Percentiles rank a stretch among this genome's conserved stretches.
Conservation (phyloP, 192 early-diverging fungal genomes). For the Entomortierella chlamydospora region DNA sequence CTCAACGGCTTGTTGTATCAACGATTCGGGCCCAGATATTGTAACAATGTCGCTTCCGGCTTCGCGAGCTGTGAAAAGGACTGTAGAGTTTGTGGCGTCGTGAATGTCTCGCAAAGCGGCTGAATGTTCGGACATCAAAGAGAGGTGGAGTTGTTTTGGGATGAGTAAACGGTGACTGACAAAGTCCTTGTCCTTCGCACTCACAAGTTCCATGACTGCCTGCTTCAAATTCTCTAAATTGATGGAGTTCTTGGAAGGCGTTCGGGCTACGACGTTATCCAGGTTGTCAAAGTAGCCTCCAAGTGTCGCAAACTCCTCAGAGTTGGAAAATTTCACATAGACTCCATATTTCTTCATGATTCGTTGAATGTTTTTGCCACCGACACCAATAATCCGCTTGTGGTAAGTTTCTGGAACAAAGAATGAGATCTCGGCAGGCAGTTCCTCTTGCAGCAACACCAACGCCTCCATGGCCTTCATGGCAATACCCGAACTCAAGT, state of each 20-base stretch:
- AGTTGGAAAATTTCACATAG: constrained; percentile 89
- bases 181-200: constrained; percentile 64
- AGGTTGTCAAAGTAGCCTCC: constrained; percentile 86
- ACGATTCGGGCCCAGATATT: constrained; percentile 68
- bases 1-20: constrained; percentile 64
- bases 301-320: constrained; percentile 79
- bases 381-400: constrained; percentile 90
- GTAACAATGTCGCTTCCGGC: constrained; percentile 67
- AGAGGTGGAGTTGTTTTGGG: constrained; percentile 69
- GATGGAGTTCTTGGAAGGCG: constrained; percentile 81
- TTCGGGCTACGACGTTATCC: constrained; percentile 88
- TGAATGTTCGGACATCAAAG: constrained; percentile 62
- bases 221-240: constrained; percentile 76
- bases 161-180: constrained; percentile 61
- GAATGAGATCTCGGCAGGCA: constrained; percentile 90
- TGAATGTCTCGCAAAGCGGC: constrained; percentile 65
- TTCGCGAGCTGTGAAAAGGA: constrained; percentile 76
- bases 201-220: constrained; percentile 68
- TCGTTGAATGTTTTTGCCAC: constrained; percentile 88
- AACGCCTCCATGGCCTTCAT: constrained; percentile 74
- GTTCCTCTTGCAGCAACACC: constrained; percentile 77
- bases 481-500: constrained; percentile 68
- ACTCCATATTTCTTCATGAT: constrained; percentile 93
- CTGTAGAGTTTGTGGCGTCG: constrained; percentile 64
- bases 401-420: constrained; percentile 85